Evolutionary conservation across 805 yeast species (phyloP).

Genomic region (Blastobotrys attinorum): DNA sequence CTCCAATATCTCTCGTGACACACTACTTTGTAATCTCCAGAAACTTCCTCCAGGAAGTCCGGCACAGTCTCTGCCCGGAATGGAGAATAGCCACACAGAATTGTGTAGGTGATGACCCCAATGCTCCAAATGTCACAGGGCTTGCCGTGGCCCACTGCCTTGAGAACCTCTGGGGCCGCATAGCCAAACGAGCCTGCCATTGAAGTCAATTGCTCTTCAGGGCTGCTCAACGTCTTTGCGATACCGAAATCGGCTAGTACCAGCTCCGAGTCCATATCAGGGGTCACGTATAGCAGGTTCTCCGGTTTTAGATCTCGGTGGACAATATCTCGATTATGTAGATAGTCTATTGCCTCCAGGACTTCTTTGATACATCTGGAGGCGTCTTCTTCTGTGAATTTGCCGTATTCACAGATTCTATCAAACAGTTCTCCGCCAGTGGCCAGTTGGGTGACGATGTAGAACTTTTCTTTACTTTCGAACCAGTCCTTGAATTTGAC

Average conservation of each 20-base stretch:
- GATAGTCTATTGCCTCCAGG: constrained; percentile 66
- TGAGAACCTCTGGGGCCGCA: constrained; percentile 91
- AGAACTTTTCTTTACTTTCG: constrained; percentile 85
- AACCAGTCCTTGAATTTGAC: constrained; percentile 91
- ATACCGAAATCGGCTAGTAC: constrained; percentile 96
- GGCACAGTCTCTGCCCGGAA: constrained; percentile 76
- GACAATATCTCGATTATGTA: constrained; percentile 71
- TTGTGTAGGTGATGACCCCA: constrained; percentile 87
- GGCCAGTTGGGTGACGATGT: constrained; percentile 88
- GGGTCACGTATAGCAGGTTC: constrained; percentile 67
- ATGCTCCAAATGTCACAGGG: constrained; percentile 96
- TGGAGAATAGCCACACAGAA: constrained; percentile 88
- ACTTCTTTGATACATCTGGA: constrained; percentile 65
- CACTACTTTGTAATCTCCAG: constrained; percentile 62
- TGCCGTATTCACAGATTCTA: constrained; percentile 69
- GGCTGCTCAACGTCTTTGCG: constrained; percentile 61
- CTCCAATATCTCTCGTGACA: constrained; percentile 88
- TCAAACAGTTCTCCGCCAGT: constrained; percentile 95
- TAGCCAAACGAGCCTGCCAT: constrained; percentile 94
- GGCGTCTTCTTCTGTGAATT: constrained; percentile 86
- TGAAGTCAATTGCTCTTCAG: constrained; percentile 53
- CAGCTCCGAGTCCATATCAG: constrained; percentile 55
- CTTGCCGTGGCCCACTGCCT: constrained; percentile 81
- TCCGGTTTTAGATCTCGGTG: constrained; percentile 96
- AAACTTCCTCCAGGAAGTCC: constrained; percentile 76